Percentiles rank a stretch among this genome's conserved stretches.
These are phyloP conservation scores for Saccharomycopsis olivae DNA, from an alignment of 805 yeast genomes.

Conservation along the genomic window DNA sequence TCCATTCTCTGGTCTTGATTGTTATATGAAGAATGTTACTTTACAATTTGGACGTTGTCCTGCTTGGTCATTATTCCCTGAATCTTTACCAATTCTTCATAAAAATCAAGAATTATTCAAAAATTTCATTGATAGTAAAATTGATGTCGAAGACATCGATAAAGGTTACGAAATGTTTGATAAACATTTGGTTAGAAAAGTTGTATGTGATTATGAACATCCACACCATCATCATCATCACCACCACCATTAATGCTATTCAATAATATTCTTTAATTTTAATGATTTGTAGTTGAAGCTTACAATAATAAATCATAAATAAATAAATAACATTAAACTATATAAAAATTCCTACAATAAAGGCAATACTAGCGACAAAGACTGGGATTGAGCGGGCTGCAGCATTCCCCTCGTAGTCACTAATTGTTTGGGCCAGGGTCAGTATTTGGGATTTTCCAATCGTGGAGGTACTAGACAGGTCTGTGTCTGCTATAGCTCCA, in stretches of 20 bases:
- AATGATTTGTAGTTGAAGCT: no score
- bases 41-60: slow-evolving; percentile 58
- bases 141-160: slow-evolving; percentile 34
- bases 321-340: no score
- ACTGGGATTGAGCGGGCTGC: neutral
- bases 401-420: neutral
- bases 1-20: slow-evolving; percentile 47
- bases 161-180: slow-evolving; percentile 43
- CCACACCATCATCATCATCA: slow-evolving; percentile 1
- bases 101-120: slow-evolving; percentile 33
- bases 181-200: slow-evolving; percentile 42
- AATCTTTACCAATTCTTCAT: slow-evolving; percentile 39
- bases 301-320: no score
- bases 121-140: slow-evolving; percentile 40
- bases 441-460: no score
- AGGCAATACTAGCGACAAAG: neutral
- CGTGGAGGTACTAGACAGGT: no score
- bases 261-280: no score
- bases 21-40: slow-evolving; percentile 45
- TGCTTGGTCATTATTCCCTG: slow-evolving; percentile 44
- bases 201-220: slow-evolving; percentile 30
- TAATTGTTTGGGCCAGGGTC: neutral
- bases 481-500: no score
- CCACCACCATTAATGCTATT: neutral
- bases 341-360: no score